Conservation (phyloP, 306 rosid species). For the Vigna angularis region DNA sequence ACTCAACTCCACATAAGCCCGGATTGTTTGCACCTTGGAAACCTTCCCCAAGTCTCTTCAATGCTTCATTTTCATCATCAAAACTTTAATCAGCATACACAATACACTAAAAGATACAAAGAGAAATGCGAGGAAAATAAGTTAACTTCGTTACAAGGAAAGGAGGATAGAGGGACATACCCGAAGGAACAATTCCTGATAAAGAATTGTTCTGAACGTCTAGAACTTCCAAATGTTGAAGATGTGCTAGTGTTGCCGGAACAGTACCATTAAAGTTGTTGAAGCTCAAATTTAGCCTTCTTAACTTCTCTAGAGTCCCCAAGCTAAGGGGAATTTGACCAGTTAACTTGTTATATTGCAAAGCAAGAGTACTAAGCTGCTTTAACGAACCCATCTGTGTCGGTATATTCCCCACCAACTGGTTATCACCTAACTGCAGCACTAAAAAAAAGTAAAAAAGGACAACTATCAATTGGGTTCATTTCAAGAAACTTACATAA, state of each 20-base stretch:
- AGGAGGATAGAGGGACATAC: constrained; percentile 52
- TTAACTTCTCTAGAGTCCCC: constrained; percentile 62
- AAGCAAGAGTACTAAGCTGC: constrained; percentile 70
- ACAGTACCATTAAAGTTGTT: constrained; percentile 68
- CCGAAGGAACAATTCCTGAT: constrained; percentile 74
- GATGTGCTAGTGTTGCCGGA: constrained; percentile 62
- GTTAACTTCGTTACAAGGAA: neutral
- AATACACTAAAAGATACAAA: constrained; percentile 10
- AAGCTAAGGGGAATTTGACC: constrained; percentile 76
- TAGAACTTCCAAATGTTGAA: constrained; percentile 56
- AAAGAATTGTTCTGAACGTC: constrained; percentile 79
- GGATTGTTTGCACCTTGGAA: constrained; percentile 79
- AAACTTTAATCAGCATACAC: constrained; percentile 42
- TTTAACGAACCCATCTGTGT: constrained; percentile 65
- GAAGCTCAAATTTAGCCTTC: constrained; percentile 82
- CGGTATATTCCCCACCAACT: constrained; percentile 78
- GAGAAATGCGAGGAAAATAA: neutral
- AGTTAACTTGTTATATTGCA: constrained; percentile 71
- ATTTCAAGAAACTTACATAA: neutral
- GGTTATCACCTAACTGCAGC: constrained; percentile 81
- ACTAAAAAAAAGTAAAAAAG: constrained; percentile 48
- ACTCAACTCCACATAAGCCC: constrained; percentile 72
- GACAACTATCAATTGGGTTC: constrained; percentile 1
- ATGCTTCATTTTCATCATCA: constrained; percentile 57
- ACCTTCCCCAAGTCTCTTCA: constrained; percentile 67